These are phyloP conservation scores for Pestalotiopsis sp. DNA, from an alignment of 2,329 filamentous ascomycete species.

Conservation along the genomic window DNA sequence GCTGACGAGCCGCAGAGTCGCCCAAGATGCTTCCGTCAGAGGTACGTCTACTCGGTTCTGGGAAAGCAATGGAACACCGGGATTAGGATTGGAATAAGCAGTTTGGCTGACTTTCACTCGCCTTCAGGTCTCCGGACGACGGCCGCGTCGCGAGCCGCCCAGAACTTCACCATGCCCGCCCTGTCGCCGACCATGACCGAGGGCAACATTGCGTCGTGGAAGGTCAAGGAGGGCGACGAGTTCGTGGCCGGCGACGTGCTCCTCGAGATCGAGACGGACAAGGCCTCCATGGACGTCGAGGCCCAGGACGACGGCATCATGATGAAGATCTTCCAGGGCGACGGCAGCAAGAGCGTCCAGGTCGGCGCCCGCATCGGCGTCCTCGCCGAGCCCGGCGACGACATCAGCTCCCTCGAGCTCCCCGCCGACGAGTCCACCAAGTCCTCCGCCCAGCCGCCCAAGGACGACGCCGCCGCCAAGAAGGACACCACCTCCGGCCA, in stretches of 20 bases:
- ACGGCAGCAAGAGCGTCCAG: slow-evolving; percentile 74
- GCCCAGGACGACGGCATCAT: slow-evolving; percentile 86
- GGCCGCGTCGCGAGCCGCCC: slow-evolving; percentile 66
- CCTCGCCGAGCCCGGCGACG: slow-evolving; percentile 78
- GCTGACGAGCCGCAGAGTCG: slow-evolving; percentile 53
- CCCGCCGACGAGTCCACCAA: slow-evolving; percentile 62
- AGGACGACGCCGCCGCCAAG: slow-evolving; percentile 33
- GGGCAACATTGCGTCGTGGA: slow-evolving; percentile 84
- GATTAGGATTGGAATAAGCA: background rate
- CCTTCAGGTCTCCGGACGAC: slow-evolving; percentile 65
- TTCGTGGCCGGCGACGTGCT: slow-evolving; percentile 84
- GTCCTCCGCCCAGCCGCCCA: slow-evolving; percentile 26
- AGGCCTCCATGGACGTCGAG: slow-evolving; percentile 93
- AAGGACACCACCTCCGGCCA: slow-evolving; percentile 21
- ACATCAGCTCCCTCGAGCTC: slow-evolving; percentile 71
- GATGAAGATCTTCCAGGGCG: slow-evolving; percentile 75
- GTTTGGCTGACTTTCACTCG: background rate
- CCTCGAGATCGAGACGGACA: slow-evolving; percentile 91
- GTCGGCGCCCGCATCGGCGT: slow-evolving; percentile 83
- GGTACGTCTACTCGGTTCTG: slow-evolving; percentile 39
- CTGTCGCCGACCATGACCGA: slow-evolving; percentile 93
- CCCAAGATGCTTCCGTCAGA: slow-evolving; percentile 55
- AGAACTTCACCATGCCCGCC: slow-evolving; percentile 89
- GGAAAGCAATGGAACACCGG: slow-evolving; percentile 6
- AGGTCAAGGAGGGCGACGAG: slow-evolving; percentile 81